Conservation (phyloP, 1,139 yeast species). For the Scheffersomyces parashehatae region DNA sequence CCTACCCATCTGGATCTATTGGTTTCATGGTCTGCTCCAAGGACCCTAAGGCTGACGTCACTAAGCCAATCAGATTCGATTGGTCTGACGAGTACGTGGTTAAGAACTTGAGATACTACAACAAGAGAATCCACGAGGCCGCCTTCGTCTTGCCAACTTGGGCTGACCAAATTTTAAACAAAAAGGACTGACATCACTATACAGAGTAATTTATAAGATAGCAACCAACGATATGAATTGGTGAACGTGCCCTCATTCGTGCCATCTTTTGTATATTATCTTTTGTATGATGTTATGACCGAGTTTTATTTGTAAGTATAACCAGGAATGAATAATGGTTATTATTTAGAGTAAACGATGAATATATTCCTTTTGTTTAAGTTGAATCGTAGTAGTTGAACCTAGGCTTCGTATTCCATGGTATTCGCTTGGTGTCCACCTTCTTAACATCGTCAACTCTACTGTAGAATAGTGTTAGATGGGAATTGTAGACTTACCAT, state of each 20-base stretch:
- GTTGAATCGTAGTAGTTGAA: too few relatives aligned
- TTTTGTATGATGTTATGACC: conserved; percentile 1
- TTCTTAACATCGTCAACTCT: too few relatives aligned
- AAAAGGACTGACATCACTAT: conserved; percentile 11
- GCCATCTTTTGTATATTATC: background rate
- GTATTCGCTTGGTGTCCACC: too few relatives aligned
- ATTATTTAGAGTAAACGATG: background rate
- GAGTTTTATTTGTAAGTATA: conserved; percentile 6
- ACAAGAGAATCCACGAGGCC: conserved; percentile 76
- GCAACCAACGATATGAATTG: background rate
- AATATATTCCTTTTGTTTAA: too few relatives aligned
- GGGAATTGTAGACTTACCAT: too few relatives aligned
- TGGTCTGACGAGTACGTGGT: conserved; percentile 64
- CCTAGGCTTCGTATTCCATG: too few relatives aligned
- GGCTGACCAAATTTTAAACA: conserved; percentile 52
- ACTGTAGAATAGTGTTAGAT: too few relatives aligned
- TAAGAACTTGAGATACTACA: conserved; percentile 74
- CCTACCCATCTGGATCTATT: conserved; percentile 91
- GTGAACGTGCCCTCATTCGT: background rate
- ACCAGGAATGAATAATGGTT: conserved; percentile 6
- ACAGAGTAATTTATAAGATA: background rate
- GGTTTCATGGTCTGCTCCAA: conserved; percentile 93
- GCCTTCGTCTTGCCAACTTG: conserved; percentile 87
- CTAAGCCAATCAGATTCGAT: conserved; percentile 63
- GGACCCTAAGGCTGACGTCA: conserved; percentile 62